Evolutionary conservation across 73 alveolate genomes (phyloP), one percentile per base, ranked within the genome.

Genomic region (Symbiodinium natans): DNA sequence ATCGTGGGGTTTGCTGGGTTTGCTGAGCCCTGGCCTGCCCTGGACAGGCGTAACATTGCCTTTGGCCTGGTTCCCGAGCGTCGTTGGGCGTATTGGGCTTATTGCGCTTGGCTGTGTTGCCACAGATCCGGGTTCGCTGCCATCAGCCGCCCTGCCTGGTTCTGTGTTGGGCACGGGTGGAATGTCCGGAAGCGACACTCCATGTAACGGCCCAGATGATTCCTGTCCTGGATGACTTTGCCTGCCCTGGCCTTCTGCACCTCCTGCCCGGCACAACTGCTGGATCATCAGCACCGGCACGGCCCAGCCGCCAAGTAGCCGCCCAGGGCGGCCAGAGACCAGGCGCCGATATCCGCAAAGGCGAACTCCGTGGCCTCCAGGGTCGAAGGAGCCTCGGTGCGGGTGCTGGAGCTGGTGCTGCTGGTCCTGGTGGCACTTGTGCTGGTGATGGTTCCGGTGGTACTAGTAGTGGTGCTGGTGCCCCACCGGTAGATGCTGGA

Each of bases 391-490:
- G 59, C 11, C 33, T 80, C 87, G 1, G 87, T 80, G 36, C 87
- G 52, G 56, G 87, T 80, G 56, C 56, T 80, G 82, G 82, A 15
- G 82, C 82, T 25, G 10, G 82, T 63, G 39, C 31, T 63, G 82
- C 39, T 63, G 39, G 34, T 63, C 17, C 25, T 46, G 59, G 25
- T 21, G 9, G 59, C 17, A 21, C 25, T 21, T 19, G n/a, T 59
- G 87, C 54, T 7, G 17, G 43, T 40, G 33, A 33, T 33, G 36
- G 87, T 7, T 13, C n/a, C 27, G 8, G 34, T 21, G 33, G 36
- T 42, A 41, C 11, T 39, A 25, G 36, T 82, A 41, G 71, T 40
- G 90, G 63, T 0, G 41, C 71, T 82, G 19, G 40, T 41, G 25
- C 34, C 90, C 90, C 90, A 82, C 8, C 41, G 5, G 90, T 41